Base-by-base conservation (phyloP, 2,329 filamentous ascomycete genomes). In the Trichophyton verrucosum region DNA sequence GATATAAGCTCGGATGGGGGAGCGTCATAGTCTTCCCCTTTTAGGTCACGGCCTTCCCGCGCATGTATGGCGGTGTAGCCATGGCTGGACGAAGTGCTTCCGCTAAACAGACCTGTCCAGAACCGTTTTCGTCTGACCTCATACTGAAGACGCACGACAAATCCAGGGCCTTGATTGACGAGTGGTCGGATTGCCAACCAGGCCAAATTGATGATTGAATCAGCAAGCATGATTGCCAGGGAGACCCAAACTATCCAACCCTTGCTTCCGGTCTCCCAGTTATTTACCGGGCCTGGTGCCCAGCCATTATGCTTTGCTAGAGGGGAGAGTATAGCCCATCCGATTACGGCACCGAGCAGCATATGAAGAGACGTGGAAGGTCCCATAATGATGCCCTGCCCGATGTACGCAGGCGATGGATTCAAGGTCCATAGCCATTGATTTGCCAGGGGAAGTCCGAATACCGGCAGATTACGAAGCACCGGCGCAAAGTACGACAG, bases 211-310 rank as follows among this genome's bases (percentile, higher is more conserved):
- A 97, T 82, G 2, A 99, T 80, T 0, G 92, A 90, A 73, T 99
- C 94, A 22, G 89, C 89, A 27, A 99, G 80, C 94, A 99, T 99
- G 66, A 99, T 96, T 2, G 94, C 89, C 33, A 99, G 77, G 38
- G 90, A 96, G 1, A 95, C 81, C 94, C 94, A 99, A 0, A 99
- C 89, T 63, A 99, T 97, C 94, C 94, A 99, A 44, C 92, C 94
- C 75, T 97, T 96, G 71, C 90, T 96, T 8, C 94, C 94, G 15
- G 81, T 84, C 62, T 92, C 88, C 94, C 94, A 99, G 71, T 95
- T 88, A 60, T 84, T 81, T 0, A 96, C 89, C 1, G 85, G 81
- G 0, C 91, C 94, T 2, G 91, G 88, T 8, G 94, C 94, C 94
- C 94, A 99, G 2, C 88, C 90, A 66, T 82, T 84, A 61, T 80